phyloP scores from a whole-genome alignment of 345 rosid species.

The Arabis alpina region DNA sequence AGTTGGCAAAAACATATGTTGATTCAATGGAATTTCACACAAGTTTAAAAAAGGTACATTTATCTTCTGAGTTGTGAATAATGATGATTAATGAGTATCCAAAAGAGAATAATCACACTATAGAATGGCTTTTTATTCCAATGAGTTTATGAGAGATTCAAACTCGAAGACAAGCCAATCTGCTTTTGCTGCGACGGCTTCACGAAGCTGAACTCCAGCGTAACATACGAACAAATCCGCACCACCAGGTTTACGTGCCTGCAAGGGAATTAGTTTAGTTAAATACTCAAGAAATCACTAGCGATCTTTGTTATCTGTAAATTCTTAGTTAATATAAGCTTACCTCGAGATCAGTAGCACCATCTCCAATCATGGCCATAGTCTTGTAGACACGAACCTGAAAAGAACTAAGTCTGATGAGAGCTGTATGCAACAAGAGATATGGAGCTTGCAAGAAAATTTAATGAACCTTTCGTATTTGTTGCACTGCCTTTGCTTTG shows the following conservation, averaged over 20 bases:
- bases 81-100: slow-evolving; percentile 10
- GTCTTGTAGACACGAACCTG: slow-evolving; percentile 77
- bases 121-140: slow-evolving; percentile 42
- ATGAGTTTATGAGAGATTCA: slow-evolving; percentile 56
- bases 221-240: slow-evolving; percentile 88
- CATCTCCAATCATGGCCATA: slow-evolving; percentile 96
- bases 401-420: slow-evolving; percentile 23
- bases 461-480: slow-evolving; percentile 68
- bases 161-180: slow-evolving; percentile 87
- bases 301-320: slow-evolving; percentile 14
- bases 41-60: not conserved
- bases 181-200: slow-evolving; percentile 81
- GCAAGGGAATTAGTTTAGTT: slow-evolving; percentile 21
- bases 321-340: slow-evolving; percentile 9
- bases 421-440: slow-evolving; percentile 22
- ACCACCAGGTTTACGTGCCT: slow-evolving; percentile 94
- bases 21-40: slow-evolving; percentile 15
- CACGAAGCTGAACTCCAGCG: slow-evolving; percentile 84
- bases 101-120: slow-evolving; percentile 4
- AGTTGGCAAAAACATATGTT: slow-evolving; percentile 19
- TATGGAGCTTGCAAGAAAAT: slow-evolving; percentile 14
- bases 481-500: slow-evolving; percentile 88
- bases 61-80: slow-evolving; percentile 10
- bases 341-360: slow-evolving; percentile 98
- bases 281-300: not conserved